Conservation (phyloP, 345 rosid genomes). For the Citropsis articulata region DNA sequence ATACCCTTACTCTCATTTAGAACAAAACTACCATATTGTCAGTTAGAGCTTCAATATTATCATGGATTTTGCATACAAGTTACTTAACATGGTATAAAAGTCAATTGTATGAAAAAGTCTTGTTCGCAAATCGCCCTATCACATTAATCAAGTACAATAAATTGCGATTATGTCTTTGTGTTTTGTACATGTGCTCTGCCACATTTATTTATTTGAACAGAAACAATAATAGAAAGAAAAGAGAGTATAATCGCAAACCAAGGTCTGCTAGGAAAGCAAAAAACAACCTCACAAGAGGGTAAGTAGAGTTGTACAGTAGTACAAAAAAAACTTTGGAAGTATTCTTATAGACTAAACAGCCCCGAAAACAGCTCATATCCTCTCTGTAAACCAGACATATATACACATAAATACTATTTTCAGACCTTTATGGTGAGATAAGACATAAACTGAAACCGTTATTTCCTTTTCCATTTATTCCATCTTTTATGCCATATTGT, state of each 20-base stretch:
- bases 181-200: background rate
- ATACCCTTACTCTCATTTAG: background rate
- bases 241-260: background rate
- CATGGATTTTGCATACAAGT: background rate
- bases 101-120: background rate
- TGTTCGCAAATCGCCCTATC: background rate
- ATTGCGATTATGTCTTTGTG: background rate
- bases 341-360: background rate
- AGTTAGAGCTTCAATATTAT: too few species aligned
- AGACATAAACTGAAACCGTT: background rate
- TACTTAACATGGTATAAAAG: background rate
- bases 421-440: background rate
- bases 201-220: too few species aligned
- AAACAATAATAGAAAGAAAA: background rate
- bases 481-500: background rate
- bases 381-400: background rate
- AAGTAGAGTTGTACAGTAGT: background rate
- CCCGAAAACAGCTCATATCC: background rate
- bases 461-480: background rate
- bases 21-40: background rate
- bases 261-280: background rate
- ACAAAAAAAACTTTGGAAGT: background rate
- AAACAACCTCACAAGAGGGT: background rate
- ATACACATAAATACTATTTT: background rate
- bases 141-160: background rate